Evolutionary conservation across 2,329 filamentous ascomycete species (phyloP).

Genomic region (Sclerotinia glacialis): DNA sequence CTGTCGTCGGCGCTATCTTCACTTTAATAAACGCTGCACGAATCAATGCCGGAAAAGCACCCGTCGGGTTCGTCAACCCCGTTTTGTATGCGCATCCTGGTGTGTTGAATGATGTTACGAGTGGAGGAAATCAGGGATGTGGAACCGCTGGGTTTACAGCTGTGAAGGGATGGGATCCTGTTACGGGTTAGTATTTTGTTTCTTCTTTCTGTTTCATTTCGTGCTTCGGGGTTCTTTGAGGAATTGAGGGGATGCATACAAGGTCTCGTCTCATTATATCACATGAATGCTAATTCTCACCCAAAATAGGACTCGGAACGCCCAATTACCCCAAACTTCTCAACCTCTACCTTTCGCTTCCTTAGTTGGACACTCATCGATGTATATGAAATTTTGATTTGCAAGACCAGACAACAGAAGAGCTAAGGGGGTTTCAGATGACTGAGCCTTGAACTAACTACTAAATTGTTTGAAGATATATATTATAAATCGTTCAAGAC

Average conservation of each 20-base stretch:
- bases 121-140: slow-evolving; percentile 44
- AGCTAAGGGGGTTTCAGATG: too few relatives aligned
- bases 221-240: not conserved
- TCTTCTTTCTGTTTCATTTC: not conserved
- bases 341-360: slow-evolving; percentile 11
- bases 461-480: not conserved
- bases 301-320: slow-evolving; percentile 19
- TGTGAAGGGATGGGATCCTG: slow-evolving; percentile 42
- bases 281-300: not conserved
- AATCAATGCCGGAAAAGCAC: slow-evolving; percentile 48
- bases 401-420: not conserved
- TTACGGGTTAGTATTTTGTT: slow-evolving; percentile 35
- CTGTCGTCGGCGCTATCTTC: slow-evolving; percentile 48
- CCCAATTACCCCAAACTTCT: slow-evolving; percentile 19
- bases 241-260: not conserved
- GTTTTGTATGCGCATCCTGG: slow-evolving; percentile 40
- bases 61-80: slow-evolving; percentile 46
- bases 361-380: not conserved
- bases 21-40: slow-evolving; percentile 61
- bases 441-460: not conserved
- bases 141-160: slow-evolving; percentile 36
- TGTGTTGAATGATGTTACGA: slow-evolving; percentile 40
- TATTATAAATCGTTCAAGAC: not conserved
- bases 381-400: not conserved
- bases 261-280: not conserved